Conservation (phyloP, 2,329 filamentous ascomycete species). For the Dothistroma septosporum region DNA sequence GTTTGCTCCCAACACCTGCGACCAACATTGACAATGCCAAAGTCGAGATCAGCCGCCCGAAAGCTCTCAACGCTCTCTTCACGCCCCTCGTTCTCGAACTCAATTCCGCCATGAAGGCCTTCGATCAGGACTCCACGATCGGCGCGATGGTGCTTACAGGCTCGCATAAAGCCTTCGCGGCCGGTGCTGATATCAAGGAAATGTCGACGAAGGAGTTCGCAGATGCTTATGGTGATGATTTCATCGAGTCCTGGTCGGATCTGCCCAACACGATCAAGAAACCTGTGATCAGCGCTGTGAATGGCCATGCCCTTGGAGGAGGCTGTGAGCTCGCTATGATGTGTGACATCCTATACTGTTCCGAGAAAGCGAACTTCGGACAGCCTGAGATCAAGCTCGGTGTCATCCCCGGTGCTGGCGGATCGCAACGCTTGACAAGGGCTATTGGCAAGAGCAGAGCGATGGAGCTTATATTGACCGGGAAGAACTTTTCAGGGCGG, state of each 20-base stretch:
- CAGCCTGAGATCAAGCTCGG: slow-evolving; percentile 97
- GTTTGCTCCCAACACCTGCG: neutral
- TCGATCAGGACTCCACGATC: slow-evolving; percentile 66
- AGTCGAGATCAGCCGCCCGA: slow-evolving; percentile 93
- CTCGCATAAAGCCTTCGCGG: slow-evolving; percentile 84
- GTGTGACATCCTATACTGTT: slow-evolving; percentile 93
- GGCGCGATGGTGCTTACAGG: slow-evolving; percentile 82
- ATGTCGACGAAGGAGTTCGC: slow-evolving; percentile 92
- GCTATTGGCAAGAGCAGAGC: slow-evolving; percentile 67
- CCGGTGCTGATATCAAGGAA: slow-evolving; percentile 97
- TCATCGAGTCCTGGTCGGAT: slow-evolving; percentile 92
- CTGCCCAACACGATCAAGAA: slow-evolving; percentile 83
- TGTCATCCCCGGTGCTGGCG: slow-evolving; percentile 85
- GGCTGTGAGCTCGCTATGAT: slow-evolving; percentile 97
- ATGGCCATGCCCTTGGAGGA: slow-evolving; percentile 88
- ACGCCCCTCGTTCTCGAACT: slow-evolving; percentile 88
- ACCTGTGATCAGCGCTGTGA: slow-evolving; percentile 89
- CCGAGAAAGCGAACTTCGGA: slow-evolving; percentile 79
- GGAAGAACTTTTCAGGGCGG: slow-evolving; percentile 74
- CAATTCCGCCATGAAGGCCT: slow-evolving; percentile 68
- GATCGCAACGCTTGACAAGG: slow-evolving; percentile 79
- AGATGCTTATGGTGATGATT: slow-evolving; percentile 79
- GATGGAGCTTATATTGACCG: slow-evolving; percentile 89
- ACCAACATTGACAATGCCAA: slow-evolving; percentile 8
- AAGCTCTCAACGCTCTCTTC: slow-evolving; percentile 89